Evolutionary conservation across 345 rosid species (phyloP), one percentile per base, ranked within the genome.

Genomic region (Camelina laxa): DNA sequence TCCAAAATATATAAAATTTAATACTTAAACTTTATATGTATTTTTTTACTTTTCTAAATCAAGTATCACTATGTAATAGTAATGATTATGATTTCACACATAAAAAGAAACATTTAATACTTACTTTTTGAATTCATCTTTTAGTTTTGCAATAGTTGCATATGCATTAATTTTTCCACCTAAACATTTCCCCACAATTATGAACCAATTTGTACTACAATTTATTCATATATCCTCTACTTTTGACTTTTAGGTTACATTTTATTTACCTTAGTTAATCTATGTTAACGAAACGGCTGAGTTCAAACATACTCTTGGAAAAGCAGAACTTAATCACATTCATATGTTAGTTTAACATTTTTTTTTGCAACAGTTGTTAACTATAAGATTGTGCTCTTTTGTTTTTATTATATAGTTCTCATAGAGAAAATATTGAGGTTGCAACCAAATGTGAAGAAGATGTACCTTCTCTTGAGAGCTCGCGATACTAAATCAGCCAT

Each of bases 401-500:
- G 0, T 14, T 48, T 11, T 77, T 12, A 4, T 24, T 24, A 24
- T 24, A 4, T 81, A 94, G 96, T 94, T 80, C 61, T 92, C 48
- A 72, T 87, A 79, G 99, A 95, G 88, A 95, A 95, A 80, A 80
- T 88, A 42, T n/a, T 88, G 49, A 91, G 97, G 70, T 84, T 88
- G 73, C 98, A 94, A 69, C 97, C 97, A 22, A 87, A 91, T 75
- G 88, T 91, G 82, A 91, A 87, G 91, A 94, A 82, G 80, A 57
- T 94, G 16, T 94, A 88, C 68, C 93, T 94, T 73, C 88, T 94
- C 17, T 41, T 91, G 44, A 86, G 98, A 82, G 97, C 97, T 42
- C 14, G 84, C 2, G 95, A 88, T 75, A 51, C 81, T 45, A 83
- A 87, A 67, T 54, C 87, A 60, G 98, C 96, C 44, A 67, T 83